Percentiles rank a stretch among this genome's conserved stretches.
phyloP scores from a whole-genome alignment of 2,329 filamentous ascomycete genomes.

The Pseudogymnoascus pannorum region DNA sequence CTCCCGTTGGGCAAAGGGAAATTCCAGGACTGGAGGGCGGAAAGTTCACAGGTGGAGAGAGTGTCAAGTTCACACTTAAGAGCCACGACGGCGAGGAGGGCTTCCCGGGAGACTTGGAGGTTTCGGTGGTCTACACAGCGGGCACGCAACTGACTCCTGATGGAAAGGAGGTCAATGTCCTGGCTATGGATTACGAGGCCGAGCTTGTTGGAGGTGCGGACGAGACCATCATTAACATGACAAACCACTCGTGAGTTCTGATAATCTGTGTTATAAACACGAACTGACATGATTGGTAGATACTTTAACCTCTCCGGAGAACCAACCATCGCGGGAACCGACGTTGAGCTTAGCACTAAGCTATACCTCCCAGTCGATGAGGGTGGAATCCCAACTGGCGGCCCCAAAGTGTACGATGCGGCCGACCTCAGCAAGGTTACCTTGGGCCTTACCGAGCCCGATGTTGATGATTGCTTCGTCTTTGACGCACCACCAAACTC shows the following conservation, averaged over 20 bases:
- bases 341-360: conserved; percentile 49
- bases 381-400: conserved; percentile 65
- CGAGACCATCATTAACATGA: conserved; percentile 90
- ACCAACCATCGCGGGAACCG: conserved; percentile 54
- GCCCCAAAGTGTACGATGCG: conserved; percentile 54
- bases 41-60: conserved; percentile 56
- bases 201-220: conserved; percentile 69
- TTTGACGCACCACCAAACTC: conserved; percentile 38
- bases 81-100: conserved; percentile 82
- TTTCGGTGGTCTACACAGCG: conserved; percentile 70
- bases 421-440: conserved; percentile 62
- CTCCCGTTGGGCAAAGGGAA: conserved; percentile 43
- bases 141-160: conserved; percentile 54
- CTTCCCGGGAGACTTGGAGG: conserved; percentile 78
- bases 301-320: conserved; percentile 58
- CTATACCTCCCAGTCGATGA: conserved; percentile 68
- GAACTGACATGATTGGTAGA: conserved; percentile 26
- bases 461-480: conserved; percentile 88
- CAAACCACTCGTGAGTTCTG: conserved; percentile 74
- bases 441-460: conserved; percentile 57
- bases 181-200: conserved; percentile 86
- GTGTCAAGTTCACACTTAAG: conserved; percentile 55
- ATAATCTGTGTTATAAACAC: conserved; percentile 5
- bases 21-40: conserved; percentile 51
- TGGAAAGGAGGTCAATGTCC: conserved; percentile 58